A percentile compares a stretch with the other conserved stretches of the same genome.
phyloP scores from a whole-genome alignment of 257 asterid genomes.

The Handroanthus guayacan region DNA sequence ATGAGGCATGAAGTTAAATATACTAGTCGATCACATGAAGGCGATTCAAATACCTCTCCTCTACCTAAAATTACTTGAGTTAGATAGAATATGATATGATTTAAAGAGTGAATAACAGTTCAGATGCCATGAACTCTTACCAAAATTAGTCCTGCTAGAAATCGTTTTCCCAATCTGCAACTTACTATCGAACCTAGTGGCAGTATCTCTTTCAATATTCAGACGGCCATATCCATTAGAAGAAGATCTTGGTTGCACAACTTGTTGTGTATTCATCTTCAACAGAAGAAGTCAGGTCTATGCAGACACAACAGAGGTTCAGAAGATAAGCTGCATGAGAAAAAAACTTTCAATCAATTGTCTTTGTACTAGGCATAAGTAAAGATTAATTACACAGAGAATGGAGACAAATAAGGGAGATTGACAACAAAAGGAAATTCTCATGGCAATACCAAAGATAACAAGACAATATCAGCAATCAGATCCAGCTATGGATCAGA shows the following conservation, averaged over 20 bases:
- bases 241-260: constrained; percentile 52
- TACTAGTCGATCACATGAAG: constrained; percentile 58
- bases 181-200: constrained; percentile 50
- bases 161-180: constrained; percentile 45
- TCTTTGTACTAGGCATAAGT: constrained; percentile 1
- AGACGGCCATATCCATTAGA: constrained; percentile 65
- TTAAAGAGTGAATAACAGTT: not conserved
- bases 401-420: constrained; percentile 3
- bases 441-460: not conserved
- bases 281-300: constrained; percentile 29
- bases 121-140: constrained; percentile 41
- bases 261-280: constrained; percentile 57
- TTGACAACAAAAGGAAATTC: not conserved
- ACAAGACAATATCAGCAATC: not conserved
- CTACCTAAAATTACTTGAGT: constrained; percentile 44
- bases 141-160: constrained; percentile 44
- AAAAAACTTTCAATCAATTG: not conserved
- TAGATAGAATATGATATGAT: constrained; percentile 7
- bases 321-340: constrained; percentile 38
- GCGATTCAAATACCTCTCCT: constrained; percentile 50
- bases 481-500: not conserved
- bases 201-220: constrained; percentile 52
- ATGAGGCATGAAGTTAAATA: constrained; percentile 65
- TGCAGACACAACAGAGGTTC: constrained; percentile 26
- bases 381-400: not conserved